Percentiles rank a stretch among this genome's conserved stretches.
Evolutionary conservation across 352 stramenopile species (phyloP).

Genomic region (Phytophthora sansomeana): DNA sequence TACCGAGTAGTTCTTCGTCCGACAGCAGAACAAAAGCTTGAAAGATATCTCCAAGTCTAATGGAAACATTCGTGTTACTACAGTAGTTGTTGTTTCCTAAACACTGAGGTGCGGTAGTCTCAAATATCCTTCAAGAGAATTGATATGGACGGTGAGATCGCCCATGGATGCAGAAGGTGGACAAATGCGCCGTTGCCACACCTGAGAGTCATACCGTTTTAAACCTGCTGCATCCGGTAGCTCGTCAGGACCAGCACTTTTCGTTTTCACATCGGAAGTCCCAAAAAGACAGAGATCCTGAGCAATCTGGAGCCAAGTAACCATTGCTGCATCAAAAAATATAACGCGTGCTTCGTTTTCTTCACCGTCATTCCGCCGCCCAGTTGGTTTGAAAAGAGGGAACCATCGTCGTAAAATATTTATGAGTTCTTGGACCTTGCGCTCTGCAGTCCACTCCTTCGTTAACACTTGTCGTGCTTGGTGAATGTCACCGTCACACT

Average conservation of each 20-base stretch:
- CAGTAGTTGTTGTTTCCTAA: conserved; percentile 25
- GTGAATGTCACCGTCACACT: conserved; percentile 41
- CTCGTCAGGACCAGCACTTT: conserved; percentile 1
- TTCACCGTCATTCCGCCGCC: conserved; percentile 12
- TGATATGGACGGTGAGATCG: conserved; percentile 75
- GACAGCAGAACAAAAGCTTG: neutral
- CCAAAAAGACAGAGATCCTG: conserved; percentile 56
- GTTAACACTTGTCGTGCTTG: conserved; percentile 38
- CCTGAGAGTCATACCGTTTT: conserved; percentile 65
- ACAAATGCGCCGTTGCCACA: conserved; percentile 72
- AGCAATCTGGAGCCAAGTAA: conserved; percentile 66
- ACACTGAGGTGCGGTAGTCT: conserved; percentile 61
- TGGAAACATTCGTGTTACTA: too few species aligned
- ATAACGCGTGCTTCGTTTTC: conserved; percentile 43
- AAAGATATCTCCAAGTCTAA: neutral
- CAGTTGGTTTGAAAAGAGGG: conserved; percentile 32
- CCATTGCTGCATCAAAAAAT: conserved; percentile 73
- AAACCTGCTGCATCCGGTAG: conserved; percentile 35
- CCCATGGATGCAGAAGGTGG: conserved; percentile 57
- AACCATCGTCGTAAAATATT: conserved; percentile 61
- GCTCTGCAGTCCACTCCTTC: conserved; percentile 49
- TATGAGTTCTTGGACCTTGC: conserved; percentile 56
- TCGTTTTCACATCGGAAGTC: neutral
- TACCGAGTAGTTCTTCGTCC: neutral
- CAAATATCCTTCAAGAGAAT: conserved; percentile 60